phyloP scores from a whole-genome alignment of 805 yeast genomes.

The Maudiozyma serrabonitensis region DNA sequence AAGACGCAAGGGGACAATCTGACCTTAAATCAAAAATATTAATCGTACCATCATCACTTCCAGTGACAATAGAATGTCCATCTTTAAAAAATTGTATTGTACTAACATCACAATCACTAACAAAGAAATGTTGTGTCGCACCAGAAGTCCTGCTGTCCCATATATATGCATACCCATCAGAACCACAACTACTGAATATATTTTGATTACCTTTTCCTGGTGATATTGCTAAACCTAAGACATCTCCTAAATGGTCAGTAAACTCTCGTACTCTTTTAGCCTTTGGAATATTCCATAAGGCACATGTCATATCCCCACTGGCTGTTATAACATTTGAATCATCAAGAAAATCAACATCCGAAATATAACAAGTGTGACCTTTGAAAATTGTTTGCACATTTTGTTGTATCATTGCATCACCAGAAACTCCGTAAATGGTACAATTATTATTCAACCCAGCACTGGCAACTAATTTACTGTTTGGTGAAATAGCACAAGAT shows the following conservation, averaged over 20 bases:
- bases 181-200: slow-evolving; percentile 51
- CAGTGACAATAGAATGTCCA: slow-evolving; percentile 60
- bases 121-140: slow-evolving; percentile 41
- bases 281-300: slow-evolving; percentile 67
- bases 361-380: slow-evolving; percentile 77
- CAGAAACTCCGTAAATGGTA: slow-evolving; percentile 48
- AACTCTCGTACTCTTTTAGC: slow-evolving; percentile 45
- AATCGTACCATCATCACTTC: slow-evolving; percentile 69
- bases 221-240: slow-evolving; percentile 38
- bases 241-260: slow-evolving; percentile 65
- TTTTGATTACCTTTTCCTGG: slow-evolving; percentile 15
- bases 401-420: slow-evolving; percentile 30
- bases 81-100: slow-evolving; percentile 55
- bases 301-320: slow-evolving; percentile 76
- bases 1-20: slow-evolving; percentile 56
- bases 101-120: slow-evolving; percentile 57
- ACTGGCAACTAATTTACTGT: slow-evolving; percentile 56
- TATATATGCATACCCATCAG: slow-evolving; percentile 56
- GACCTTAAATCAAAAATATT: slow-evolving; percentile 67
- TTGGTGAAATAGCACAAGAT: slow-evolving; percentile 63
- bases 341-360: slow-evolving; percentile 60
- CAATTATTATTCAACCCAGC: slow-evolving; percentile 80
- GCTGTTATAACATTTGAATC: slow-evolving; percentile 52
- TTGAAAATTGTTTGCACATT: slow-evolving; percentile 47
- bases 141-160: slow-evolving; percentile 54